Conservation (phyloP, 371 early-diverging fungal species). For the Lichtheimia hyalospora region DNA sequence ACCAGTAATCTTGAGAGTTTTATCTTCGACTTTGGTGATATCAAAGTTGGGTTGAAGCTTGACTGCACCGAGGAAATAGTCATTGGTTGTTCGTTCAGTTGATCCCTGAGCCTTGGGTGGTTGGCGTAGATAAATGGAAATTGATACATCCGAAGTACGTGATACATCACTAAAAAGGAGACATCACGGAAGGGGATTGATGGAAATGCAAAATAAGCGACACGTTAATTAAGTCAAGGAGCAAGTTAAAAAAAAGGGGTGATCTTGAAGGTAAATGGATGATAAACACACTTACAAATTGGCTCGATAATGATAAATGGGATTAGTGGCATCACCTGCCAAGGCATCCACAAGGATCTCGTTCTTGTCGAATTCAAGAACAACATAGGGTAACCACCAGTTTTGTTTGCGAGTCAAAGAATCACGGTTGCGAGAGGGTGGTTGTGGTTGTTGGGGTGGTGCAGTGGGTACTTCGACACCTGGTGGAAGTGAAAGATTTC, state of each 20-base stretch:
- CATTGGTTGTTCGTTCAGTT: slow-evolving; percentile 46
- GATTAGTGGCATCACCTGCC: slow-evolving; percentile 73
- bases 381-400: slow-evolving; percentile 85
- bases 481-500: slow-evolving; percentile 11
- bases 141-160: slow-evolving; percentile 77
- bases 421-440: slow-evolving; percentile 54
- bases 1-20: slow-evolving; percentile 35
- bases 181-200: slow-evolving; percentile 61
- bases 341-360: slow-evolving; percentile 83
- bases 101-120: slow-evolving; percentile 45
- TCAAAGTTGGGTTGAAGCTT: slow-evolving; percentile 70
- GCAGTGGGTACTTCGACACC: slow-evolving; percentile 20
- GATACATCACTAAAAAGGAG: slow-evolving; percentile 84
- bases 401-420: slow-evolving; percentile 71
- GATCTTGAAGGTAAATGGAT: slow-evolving; percentile 11
- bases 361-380: slow-evolving; percentile 93
- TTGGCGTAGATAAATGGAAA: slow-evolving; percentile 83
- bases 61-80: slow-evolving; percentile 72
- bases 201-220: not conserved
- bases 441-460: slow-evolving; percentile 27
- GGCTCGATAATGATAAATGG: slow-evolving; percentile 84
- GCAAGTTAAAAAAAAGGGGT: not conserved
- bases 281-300: slow-evolving; percentile 68
- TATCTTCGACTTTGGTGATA: slow-evolving; percentile 47
- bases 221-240: slow-evolving; percentile 4